Percentiles rank a stretch among this genome's conserved stretches.
phyloP scores from a whole-genome alignment of 371 early-diverging fungal genomes.

The Blakeslea trispora region DNA sequence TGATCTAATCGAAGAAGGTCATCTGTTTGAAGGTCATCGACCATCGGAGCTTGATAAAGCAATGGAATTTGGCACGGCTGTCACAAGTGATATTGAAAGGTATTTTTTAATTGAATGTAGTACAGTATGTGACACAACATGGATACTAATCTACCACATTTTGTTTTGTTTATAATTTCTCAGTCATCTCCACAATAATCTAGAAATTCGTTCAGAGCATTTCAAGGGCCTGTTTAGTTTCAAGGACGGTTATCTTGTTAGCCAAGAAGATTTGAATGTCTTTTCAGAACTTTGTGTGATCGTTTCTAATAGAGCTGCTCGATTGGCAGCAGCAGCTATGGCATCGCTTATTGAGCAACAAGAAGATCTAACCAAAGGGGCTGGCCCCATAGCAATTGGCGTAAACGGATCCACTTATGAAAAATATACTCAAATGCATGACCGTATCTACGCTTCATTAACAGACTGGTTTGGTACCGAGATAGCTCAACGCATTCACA shows the following conservation, averaged over 20 bases:
- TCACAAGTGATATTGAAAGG: conserved; percentile 60
- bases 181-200: conserved; percentile 12
- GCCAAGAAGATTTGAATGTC: conserved; percentile 16
- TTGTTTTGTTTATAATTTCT: conserved; percentile 3
- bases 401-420: conserved; percentile 81
- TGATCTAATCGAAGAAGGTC: conserved; percentile 55
- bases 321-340: conserved; percentile 75
- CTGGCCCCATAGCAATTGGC: conserved; percentile 31
- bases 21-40: conserved; percentile 55
- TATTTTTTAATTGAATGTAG: conserved; percentile 4
- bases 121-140: conserved; percentile 5
- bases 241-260: conserved; percentile 15
- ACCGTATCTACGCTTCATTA: conserved; percentile 36
- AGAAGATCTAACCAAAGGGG: conserved; percentile 51
- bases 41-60: conserved; percentile 66
- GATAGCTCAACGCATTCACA: conserved; percentile 26
- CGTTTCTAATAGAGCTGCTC: conserved; percentile 85
- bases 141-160: conserved; percentile 5
- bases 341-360: conserved; percentile 35
- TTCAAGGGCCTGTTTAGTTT: conserved; percentile 18
- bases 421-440: conserved; percentile 45
- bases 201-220: conserved; percentile 16
- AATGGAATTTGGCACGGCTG: conserved; percentile 84
- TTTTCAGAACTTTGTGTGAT: conserved; percentile 66
- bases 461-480: conserved; percentile 36